Conservation (phyloP, 225 moss, liverwort and hornwort genomes). For the Asterella californica region DNA sequence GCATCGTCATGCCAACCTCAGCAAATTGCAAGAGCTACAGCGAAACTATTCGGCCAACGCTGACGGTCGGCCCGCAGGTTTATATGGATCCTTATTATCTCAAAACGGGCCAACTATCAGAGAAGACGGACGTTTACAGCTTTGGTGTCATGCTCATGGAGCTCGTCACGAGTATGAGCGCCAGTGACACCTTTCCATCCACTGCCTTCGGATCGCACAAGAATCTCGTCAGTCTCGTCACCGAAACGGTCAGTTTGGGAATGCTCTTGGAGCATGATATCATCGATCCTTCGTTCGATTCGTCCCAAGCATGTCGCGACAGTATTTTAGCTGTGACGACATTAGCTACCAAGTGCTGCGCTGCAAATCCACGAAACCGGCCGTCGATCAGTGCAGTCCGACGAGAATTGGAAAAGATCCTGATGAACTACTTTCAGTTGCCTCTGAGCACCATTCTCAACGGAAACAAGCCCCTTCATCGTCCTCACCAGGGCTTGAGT, state of each 20-base stretch:
- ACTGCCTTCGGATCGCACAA: constrained; percentile 25
- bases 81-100: constrained; percentile 34
- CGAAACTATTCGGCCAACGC: constrained; percentile 20
- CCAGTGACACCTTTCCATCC: constrained; percentile 19
- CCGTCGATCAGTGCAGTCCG: constrained; percentile 17
- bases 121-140: constrained; percentile 34
- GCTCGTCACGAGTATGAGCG: constrained; percentile 30
- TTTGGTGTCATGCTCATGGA: constrained; percentile 31
- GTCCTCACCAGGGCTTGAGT: constrained; percentile 7
- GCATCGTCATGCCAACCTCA: constrained; percentile 23
- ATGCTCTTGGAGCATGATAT: constrained; percentile 27
- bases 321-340: constrained; percentile 14
- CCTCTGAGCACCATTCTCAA: constrained; percentile 9
- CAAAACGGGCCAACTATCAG: constrained; percentile 31
- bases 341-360: constrained; percentile 31
- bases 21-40: constrained; percentile 12
- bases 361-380: constrained; percentile 1
- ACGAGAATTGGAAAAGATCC: not conserved
- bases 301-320: constrained; percentile 15
- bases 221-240: constrained; percentile 22
- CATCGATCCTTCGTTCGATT: constrained; percentile 26
- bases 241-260: constrained; percentile 19
- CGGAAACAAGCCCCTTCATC: not conserved
- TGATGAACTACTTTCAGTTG: constrained; percentile 16
- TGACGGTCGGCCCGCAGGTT: constrained; percentile 13